Percentiles rank a stretch among this genome's conserved stretches.
These are phyloP conservation scores for Colletotrichum musae DNA, from an alignment of 2,329 filamentous ascomycete species.

Conservation along the genomic window DNA sequence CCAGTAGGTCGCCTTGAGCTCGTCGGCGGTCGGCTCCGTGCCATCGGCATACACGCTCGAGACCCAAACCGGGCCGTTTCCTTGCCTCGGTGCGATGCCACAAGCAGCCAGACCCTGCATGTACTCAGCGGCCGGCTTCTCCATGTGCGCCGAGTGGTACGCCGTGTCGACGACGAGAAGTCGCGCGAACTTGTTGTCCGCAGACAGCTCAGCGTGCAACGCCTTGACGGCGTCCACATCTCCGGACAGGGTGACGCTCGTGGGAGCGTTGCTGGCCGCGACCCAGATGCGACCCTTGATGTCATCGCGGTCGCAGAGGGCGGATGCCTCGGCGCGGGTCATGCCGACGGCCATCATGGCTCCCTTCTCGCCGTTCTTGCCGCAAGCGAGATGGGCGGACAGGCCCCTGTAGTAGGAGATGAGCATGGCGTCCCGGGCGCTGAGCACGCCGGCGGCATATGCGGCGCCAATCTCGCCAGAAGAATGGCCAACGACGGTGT, in stretches of 20 bases:
- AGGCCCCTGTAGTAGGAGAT: constrained; percentile 45
- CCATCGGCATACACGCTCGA: constrained; percentile 55
- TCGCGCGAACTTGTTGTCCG: constrained; percentile 51
- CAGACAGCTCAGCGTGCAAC: constrained; percentile 43
- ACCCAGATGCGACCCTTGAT: constrained; percentile 44
- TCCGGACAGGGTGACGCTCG: constrained; percentile 53
- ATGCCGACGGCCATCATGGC: constrained; percentile 45
- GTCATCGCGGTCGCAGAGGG: constrained; percentile 39
- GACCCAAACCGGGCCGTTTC: constrained; percentile 53
- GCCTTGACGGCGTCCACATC: constrained; percentile 45
- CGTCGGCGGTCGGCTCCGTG: constrained; percentile 35
- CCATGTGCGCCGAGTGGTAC: constrained; percentile 67
- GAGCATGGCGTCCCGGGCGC: constrained; percentile 41
- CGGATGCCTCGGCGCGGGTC: constrained; percentile 37
- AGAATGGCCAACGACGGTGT: constrained; percentile 45
- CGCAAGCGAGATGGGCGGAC: constrained; percentile 38
- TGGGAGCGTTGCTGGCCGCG: constrained; percentile 47
- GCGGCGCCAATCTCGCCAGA: constrained; percentile 53
- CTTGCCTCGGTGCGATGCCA: constrained; percentile 45
- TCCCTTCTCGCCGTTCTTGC: constrained; percentile 38
- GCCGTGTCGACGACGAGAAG: constrained; percentile 60
- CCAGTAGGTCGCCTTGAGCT: constrained; percentile 56
- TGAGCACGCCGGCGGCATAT: constrained; percentile 49
- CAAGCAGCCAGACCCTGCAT: constrained; percentile 48
- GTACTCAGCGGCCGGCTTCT: constrained; percentile 51